Percentiles rank a stretch among this genome's conserved stretches.
Evolutionary conservation across 1,284 basidiomycete genomes (phyloP).

Genomic region (Sporisorium graminicola): DNA sequence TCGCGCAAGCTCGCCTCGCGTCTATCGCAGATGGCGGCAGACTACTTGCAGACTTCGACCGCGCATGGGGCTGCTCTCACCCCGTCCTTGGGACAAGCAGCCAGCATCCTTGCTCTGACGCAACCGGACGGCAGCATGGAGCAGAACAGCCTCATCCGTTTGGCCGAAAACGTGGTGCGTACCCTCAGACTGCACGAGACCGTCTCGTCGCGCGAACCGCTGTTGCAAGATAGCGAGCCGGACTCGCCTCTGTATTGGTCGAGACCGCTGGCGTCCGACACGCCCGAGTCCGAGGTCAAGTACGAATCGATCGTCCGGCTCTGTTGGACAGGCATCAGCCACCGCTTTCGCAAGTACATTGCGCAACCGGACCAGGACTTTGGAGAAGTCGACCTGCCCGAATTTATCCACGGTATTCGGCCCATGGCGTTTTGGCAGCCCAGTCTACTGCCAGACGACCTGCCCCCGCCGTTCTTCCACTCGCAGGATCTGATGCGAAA

Average conservation of each 20-base stretch:
- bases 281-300: constrained; percentile 51
- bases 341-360: constrained; percentile 48
- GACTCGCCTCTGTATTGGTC: constrained; percentile 48
- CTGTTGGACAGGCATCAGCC: constrained; percentile 49
- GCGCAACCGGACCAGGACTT: constrained; percentile 42
- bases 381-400: constrained; percentile 32
- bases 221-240: constrained; percentile 42
- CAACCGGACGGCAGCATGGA: constrained; percentile 46
- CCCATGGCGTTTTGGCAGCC: constrained; percentile 56
- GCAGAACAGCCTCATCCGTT: constrained; percentile 35
- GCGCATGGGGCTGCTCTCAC: constrained; percentile 26
- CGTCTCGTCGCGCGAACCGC: constrained; percentile 33
- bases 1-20: constrained; percentile 29
- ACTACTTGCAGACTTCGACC: constrained; percentile 40
- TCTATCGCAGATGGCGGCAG: constrained; percentile 36
- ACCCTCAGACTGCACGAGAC: constrained; percentile 32
- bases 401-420: constrained; percentile 37
- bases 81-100: constrained; percentile 42
- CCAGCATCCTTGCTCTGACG: constrained; percentile 48
- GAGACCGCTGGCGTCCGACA: constrained; percentile 34
- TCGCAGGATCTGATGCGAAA: constrained; percentile 51
- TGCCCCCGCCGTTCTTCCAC: constrained; percentile 51
- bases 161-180: constrained; percentile 44
- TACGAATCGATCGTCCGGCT: constrained; percentile 52
- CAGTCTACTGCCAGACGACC: constrained; percentile 30